Conservation (phyloP, 1,284 basidiomycete genomes). For the Polyporus tsugae region DNA sequence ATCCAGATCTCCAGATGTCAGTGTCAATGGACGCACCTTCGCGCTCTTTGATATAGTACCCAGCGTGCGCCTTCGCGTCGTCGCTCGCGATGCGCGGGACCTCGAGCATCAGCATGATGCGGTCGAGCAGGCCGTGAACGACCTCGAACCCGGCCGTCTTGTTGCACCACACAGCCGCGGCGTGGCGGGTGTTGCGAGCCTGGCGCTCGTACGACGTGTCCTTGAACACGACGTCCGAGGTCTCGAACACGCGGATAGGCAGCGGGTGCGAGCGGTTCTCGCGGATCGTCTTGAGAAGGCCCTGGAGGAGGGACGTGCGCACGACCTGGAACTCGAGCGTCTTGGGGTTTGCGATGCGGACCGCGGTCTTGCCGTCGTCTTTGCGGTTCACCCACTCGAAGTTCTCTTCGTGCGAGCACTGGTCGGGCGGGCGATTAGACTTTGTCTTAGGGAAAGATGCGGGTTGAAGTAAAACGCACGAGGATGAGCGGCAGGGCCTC, state of each 20-base stretch:
- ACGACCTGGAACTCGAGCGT: constrained; percentile 98
- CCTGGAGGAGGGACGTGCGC: constrained; percentile 93
- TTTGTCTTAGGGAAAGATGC: not conserved
- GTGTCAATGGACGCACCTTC: constrained; percentile 61
- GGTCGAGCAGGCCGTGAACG: constrained; percentile 93
- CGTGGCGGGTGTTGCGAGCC: constrained; percentile 86
- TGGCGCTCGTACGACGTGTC: constrained; percentile 83
- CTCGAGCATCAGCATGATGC: constrained; percentile 94
- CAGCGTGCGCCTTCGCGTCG: constrained; percentile 66
- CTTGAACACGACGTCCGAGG: constrained; percentile 93
- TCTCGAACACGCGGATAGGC: constrained; percentile 94
- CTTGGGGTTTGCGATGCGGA: constrained; percentile 96
- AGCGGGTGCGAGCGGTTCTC: constrained; percentile 96
- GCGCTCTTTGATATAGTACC: constrained; percentile 93
- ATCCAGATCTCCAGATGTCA: not conserved
- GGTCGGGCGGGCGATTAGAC: constrained; percentile 7
- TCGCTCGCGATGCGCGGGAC: constrained; percentile 78
- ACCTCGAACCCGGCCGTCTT: constrained; percentile 97
- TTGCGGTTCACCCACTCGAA: constrained; percentile 90
- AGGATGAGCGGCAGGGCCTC: constrained; percentile 96
- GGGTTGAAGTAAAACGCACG: constrained; percentile 56
- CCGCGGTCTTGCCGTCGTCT: constrained; percentile 84
- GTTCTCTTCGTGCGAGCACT: constrained; percentile 99
- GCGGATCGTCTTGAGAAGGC: constrained; percentile 95
- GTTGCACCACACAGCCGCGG: constrained; percentile 95